Percentiles rank a stretch among this genome's conserved stretches.
phyloP scores from a whole-genome alignment of 139 green algal species.

The Edaphochlamys debaryana region DNA sequence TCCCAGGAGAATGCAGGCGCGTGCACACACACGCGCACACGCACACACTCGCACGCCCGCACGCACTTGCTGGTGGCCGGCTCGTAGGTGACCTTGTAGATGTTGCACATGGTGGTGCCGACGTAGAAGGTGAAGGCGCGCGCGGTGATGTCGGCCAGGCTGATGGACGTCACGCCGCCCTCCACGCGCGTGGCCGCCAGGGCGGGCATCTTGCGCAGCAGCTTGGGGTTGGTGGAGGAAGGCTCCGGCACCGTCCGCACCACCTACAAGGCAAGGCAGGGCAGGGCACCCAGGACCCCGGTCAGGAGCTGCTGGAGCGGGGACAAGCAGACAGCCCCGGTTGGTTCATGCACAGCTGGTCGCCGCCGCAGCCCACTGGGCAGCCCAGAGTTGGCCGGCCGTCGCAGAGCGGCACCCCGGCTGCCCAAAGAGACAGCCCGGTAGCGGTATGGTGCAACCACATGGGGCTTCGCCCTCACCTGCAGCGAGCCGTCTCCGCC shows the following conservation, averaged over 20 bases:
- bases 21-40: too few species aligned
- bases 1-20: too few species aligned
- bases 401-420: too few species aligned
- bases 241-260: conserved; percentile 51
- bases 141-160: conserved; percentile 49
- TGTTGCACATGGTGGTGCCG: conserved; percentile 75
- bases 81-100: conserved; percentile 75
- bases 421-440: too few species aligned
- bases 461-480: too few species aligned
- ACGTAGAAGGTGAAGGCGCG: conserved; percentile 69
- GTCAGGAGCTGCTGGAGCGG: conserved; percentile 1
- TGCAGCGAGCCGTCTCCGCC: conserved; percentile 62
- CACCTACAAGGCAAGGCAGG: conserved; percentile 54
- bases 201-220: conserved; percentile 64
- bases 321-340: too few species aligned
- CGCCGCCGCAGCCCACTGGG: too few species aligned
- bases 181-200: conserved; percentile 50
- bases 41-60: too few species aligned
- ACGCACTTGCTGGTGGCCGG: conserved; percentile 55
- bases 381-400: too few species aligned
- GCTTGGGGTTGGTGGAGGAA: conserved; percentile 58
- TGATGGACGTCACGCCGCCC: conserved; percentile 72
- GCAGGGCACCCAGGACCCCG: conserved; percentile 70
- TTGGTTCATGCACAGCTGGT: too few species aligned
- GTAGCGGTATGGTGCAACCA: too few species aligned